phyloP scores from a whole-genome alignment of 306 rosid species.

The Ammopiptanthus mongolicus region DNA sequence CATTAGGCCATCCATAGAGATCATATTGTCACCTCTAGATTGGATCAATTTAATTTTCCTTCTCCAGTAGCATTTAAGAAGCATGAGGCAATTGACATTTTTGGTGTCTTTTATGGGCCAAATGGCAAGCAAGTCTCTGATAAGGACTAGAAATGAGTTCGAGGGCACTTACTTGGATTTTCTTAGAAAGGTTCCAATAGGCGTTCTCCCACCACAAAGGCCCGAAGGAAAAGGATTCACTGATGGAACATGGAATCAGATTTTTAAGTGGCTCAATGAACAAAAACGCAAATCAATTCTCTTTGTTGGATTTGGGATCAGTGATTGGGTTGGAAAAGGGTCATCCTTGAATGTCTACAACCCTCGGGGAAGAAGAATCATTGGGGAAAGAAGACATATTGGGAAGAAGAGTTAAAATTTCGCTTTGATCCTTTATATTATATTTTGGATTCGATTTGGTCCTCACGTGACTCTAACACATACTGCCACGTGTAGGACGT shows the following conservation, averaged over 20 bases:
- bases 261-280: conserved; percentile 24
- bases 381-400: no score
- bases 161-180: background rate
- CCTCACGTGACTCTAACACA: no score
- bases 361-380: no score
- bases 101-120: background rate
- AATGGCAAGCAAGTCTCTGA: background rate
- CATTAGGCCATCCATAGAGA: background rate
- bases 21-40: background rate
- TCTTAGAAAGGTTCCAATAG: background rate
- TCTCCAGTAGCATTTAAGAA: background rate
- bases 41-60: background rate
- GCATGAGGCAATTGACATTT: background rate
- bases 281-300: conserved; percentile 12
- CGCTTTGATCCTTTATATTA: no score
- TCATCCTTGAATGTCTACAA: no score
- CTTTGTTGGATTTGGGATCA: conserved; percentile 33
- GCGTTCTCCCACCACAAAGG: background rate
- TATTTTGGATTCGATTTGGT: no score
- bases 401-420: no score
- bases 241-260: background rate
- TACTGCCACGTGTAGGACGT: no score
- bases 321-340: no score
- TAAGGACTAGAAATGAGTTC: background rate
- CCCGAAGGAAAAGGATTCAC: background rate